Percentiles rank a stretch among this genome's conserved stretches.
Evolutionary conservation across 495 filamentous ascomycete species (phyloP).

Genomic region (Annulohypoxylon moriforme): DNA sequence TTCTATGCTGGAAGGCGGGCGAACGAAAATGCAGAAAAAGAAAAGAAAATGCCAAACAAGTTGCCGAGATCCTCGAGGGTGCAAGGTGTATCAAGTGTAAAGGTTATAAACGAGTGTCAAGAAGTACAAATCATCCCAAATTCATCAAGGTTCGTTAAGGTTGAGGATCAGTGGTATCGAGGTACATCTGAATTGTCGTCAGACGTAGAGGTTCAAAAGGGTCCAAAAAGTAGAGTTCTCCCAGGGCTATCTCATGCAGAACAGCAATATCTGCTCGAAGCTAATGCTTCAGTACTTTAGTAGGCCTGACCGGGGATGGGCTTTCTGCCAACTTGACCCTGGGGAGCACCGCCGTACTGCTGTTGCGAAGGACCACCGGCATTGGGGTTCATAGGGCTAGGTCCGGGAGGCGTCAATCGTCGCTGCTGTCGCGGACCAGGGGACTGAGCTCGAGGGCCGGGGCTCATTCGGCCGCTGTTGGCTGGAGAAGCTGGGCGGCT

Average conservation of each 20-base stretch:
- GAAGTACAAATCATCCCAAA: slow-evolving; percentile 46
- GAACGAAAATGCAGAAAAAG: slow-evolving; percentile 29
- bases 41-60: slow-evolving; percentile 34
- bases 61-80: slow-evolving; percentile 21
- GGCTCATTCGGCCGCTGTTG: slow-evolving; percentile 48
- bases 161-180: slow-evolving; percentile 33
- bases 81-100: slow-evolving; percentile 26
- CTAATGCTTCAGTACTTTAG: slow-evolving; percentile 38
- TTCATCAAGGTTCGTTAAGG: slow-evolving; percentile 46
- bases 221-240: neutral
- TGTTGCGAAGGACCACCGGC: slow-evolving; percentile 47
- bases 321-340: slow-evolving; percentile 56
- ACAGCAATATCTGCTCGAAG: slow-evolving; percentile 4
- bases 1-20: slow-evolving; percentile 15
- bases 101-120: slow-evolving; percentile 51
- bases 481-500: slow-evolving; percentile 52
- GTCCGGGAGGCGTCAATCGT: slow-evolving; percentile 65
- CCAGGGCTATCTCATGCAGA: neutral
- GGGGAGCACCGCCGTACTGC: slow-evolving; percentile 43
- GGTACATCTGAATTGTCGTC: slow-evolving; percentile 11
- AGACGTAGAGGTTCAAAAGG: slow-evolving; percentile 1
- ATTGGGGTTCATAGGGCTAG: slow-evolving; percentile 70
- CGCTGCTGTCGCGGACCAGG: slow-evolving; percentile 54
- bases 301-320: slow-evolving; percentile 63
- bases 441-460: slow-evolving; percentile 60